These are phyloP conservation scores for Aspergillus intermedius DNA, from an alignment of 2,329 filamentous ascomycete species.

Conservation along the genomic window DNA sequence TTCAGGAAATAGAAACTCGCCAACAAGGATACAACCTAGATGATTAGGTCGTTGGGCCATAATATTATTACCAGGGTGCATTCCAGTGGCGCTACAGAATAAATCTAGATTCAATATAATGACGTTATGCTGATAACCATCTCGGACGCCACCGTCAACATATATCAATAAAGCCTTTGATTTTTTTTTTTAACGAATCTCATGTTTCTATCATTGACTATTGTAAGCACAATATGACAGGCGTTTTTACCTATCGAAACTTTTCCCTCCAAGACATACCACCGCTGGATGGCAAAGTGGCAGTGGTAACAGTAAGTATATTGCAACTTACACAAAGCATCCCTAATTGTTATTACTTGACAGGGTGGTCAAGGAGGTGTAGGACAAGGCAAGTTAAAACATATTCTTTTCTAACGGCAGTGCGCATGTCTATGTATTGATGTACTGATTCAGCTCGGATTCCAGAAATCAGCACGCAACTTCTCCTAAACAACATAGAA, in stretches of 20 bases:
- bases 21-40: too few species aligned
- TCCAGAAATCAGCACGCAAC: constrained; percentile 23
- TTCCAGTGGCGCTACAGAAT: not conserved
- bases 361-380: constrained; percentile 26
- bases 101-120: not conserved
- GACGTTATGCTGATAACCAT: constrained; percentile 1
- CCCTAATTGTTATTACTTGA: not conserved
- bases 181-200: not conserved
- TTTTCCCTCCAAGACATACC: constrained; percentile 24
- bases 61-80: not conserved
- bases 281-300: constrained; percentile 19
- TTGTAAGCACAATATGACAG: constrained; percentile 16
- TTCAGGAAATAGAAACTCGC: too few species aligned
- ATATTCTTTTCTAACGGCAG: not conserved
- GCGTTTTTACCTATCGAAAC: constrained; percentile 20
- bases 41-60: not conserved
- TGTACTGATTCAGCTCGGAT: not conserved
- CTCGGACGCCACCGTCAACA: not conserved
- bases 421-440: not conserved
- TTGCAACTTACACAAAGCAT: not conserved
- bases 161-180: not conserved
- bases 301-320: constrained; percentile 22
- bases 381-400: constrained; percentile 16
- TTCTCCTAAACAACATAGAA: constrained; percentile 24
- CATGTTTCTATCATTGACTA: not conserved